These are phyloP conservation scores for Aspergillus felis DNA, from an alignment of 2,329 filamentous ascomycete species.

Conservation along the genomic window DNA sequence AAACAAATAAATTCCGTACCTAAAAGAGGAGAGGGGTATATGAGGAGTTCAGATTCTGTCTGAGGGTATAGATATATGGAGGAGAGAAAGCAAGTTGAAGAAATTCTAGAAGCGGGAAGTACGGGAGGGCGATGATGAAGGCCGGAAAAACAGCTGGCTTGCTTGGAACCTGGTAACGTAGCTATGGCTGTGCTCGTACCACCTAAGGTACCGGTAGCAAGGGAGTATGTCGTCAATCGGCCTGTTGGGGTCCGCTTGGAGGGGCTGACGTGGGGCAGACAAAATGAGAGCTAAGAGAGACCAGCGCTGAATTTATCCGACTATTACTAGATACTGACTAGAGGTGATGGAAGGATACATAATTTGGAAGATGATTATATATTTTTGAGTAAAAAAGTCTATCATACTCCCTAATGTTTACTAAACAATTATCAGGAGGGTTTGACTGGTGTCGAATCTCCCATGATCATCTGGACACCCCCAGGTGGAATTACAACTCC, in stretches of 20 bases:
- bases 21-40: constrained; percentile 6
- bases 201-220: no score
- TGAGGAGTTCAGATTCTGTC: neutral
- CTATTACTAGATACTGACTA: no score
- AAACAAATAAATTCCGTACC: constrained; percentile 4
- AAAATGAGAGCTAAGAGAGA: neutral
- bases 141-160: neutral
- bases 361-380: neutral
- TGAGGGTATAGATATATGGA: constrained; percentile 1
- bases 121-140: constrained; percentile 7
- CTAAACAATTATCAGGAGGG: neutral
- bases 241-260: constrained; percentile 26
- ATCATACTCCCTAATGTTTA: no score
- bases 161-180: neutral
- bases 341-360: neutral
- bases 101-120: constrained; percentile 6
- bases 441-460: neutral
- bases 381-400: no score
- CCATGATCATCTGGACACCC: no score
- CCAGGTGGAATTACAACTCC: neutral
- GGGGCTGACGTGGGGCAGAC: constrained; percentile 25
- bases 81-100: constrained; percentile 6
- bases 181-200: neutral
- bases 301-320: neutral
- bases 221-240: constrained; percentile 21